Percentiles rank a stretch among this genome's conserved stretches.
phyloP scores from a whole-genome alignment of 2,329 filamentous ascomycete genomes.

The Talaromyces sp. region DNA sequence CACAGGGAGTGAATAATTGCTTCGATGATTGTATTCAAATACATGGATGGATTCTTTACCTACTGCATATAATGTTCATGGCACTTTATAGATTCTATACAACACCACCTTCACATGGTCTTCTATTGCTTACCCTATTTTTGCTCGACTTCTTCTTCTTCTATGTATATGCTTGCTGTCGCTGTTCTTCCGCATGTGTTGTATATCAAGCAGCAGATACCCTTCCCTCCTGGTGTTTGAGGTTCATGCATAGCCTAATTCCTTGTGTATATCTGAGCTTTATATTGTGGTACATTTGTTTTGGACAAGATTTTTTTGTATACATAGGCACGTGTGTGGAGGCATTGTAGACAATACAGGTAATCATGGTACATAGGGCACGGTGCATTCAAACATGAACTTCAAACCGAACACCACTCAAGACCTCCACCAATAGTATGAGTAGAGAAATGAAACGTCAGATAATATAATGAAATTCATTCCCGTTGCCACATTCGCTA shows the following conservation, averaged over 20 bases:
- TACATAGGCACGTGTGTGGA: not conserved
- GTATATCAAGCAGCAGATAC: slow-evolving; percentile 9
- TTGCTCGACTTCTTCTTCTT: not conserved
- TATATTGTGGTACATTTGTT: not conserved
- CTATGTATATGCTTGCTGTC: not conserved
- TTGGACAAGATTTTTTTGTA: not conserved
- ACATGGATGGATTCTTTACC: not conserved
- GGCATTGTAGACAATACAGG: not conserved
- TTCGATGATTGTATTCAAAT: not conserved
- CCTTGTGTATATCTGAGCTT: not conserved
- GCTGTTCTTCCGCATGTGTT: not conserved
- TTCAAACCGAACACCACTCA: not conserved
- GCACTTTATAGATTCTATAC: slow-evolving; percentile 8
- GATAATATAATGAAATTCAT: not conserved
- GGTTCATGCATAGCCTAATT: not conserved
- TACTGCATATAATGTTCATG: not conserved
- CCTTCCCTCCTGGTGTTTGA: slow-evolving; percentile 6
- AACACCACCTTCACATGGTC: not conserved
- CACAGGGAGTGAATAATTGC: not conserved
- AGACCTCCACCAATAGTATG: not conserved
- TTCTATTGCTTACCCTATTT: not conserved
- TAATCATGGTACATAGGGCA: not conserved
- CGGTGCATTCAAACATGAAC: not conserved
- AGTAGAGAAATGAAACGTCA: not conserved
- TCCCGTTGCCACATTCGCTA: not conserved